Base-by-base conservation (phyloP, 116 monocot genomes). In the Zostera marina region DNA sequence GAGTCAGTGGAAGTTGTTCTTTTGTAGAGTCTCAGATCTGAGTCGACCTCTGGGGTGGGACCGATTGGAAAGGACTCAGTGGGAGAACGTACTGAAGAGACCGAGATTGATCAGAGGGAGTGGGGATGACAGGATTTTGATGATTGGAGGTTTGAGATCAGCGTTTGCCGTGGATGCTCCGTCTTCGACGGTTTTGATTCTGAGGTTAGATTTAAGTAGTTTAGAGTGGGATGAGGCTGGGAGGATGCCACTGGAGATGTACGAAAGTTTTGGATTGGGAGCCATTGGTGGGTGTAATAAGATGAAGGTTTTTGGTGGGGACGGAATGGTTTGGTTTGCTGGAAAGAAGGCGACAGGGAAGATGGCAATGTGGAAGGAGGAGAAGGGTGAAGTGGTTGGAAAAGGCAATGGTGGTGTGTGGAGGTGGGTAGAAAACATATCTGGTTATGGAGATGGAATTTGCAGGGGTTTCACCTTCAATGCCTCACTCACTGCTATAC, bases 251-350 rank as follows among this genome's bases (percentile, higher is more conserved):
- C 10, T 44, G 15, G 82, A 86, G 39, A 98, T 90, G 83, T 90
- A 90, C 59, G 53, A 76, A 39, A 83, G 89, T 64, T 90, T 98
- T 42, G 74, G 80, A 1, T 76, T 79, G 32, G 72, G 22, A 25
- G 59, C 16, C 45, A 60, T 1, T 16, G 52, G 20, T 45, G 77
- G 45, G 47, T 82, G 76, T 56, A 96, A 89, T 63, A 96, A 98
- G 73, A 90, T 90, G 43, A 98, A 98, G 86, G 90, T 90, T n/a
- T 98, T 98, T 52, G 98, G 98, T 1, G 98, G 90, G 25, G 81
- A 86, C 22, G 98, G 98, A 41, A 79, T 76, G 69, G 98, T 98
- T 7, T 98, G 85, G 90, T 98, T 98, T 60, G 80, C 98, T 1
- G 98, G 98, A 53, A 98, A 83, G 76, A 78, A 81, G 62, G 98